phyloP scores from a whole-genome alignment of 352 stramenopile genomes.

The Blastocystis sp. region DNA sequence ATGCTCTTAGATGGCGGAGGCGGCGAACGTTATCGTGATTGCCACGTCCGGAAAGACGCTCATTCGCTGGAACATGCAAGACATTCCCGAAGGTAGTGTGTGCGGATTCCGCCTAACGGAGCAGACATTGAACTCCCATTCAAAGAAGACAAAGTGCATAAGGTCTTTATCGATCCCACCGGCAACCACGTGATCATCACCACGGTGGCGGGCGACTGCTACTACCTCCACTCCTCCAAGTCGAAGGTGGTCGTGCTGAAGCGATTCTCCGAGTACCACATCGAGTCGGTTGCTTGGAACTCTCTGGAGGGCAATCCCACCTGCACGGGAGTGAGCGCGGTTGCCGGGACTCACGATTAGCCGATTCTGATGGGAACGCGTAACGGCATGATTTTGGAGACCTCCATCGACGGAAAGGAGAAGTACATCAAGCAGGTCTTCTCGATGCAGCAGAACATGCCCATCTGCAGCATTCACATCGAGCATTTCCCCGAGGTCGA shows the following conservation, averaged over 20 bases:
- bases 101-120: neutral
- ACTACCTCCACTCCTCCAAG: slow-evolving; percentile 69
- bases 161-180: slow-evolving; percentile 68
- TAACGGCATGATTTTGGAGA: slow-evolving; percentile 78
- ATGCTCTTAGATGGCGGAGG: slow-evolving; percentile 33
- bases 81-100: slow-evolving; percentile 39
- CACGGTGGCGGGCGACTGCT: slow-evolving; percentile 50
- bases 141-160: slow-evolving; percentile 69
- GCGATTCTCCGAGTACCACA: slow-evolving; percentile 58
- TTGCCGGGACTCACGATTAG: slow-evolving; percentile 54
- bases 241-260: slow-evolving; percentile 56
- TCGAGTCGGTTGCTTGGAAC: slow-evolving; percentile 65
- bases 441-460: slow-evolving; percentile 77
- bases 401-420: slow-evolving; percentile 83
- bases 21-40: slow-evolving; percentile 5
- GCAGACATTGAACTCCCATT: slow-evolving; percentile 68
- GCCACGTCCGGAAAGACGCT: slow-evolving; percentile 46
- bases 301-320: neutral
- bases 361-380: slow-evolving; percentile 80
- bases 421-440: slow-evolving; percentile 83
- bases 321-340: slow-evolving; percentile 11
- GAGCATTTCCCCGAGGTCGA: slow-evolving; percentile 42
- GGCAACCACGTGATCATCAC: slow-evolving; percentile 66
- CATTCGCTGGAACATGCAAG: slow-evolving; percentile 52
- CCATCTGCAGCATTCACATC: slow-evolving; percentile 70